Percentiles rank a stretch among this genome's conserved stretches.
These are phyloP conservation scores for Malbranchea zuffiana DNA, from an alignment of 2,329 filamentous ascomycete genomes.

Conservation along the genomic window DNA sequence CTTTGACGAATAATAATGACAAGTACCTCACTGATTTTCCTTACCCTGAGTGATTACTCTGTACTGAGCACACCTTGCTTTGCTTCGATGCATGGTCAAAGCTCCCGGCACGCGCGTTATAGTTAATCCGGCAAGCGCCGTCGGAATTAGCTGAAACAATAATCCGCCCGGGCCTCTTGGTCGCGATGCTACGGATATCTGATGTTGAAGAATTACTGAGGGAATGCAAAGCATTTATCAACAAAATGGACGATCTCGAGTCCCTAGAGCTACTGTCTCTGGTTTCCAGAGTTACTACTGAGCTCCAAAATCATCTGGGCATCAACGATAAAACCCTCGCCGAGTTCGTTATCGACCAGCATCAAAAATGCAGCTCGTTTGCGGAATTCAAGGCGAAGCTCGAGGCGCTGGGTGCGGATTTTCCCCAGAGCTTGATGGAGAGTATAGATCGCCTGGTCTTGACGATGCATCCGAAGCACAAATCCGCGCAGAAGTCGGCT, in stretches of 20 bases:
- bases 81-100: too few species aligned
- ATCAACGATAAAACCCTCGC: conserved; percentile 89
- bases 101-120: too few species aligned
- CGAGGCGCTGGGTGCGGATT: conserved; percentile 65
- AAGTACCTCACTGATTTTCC: too few species aligned
- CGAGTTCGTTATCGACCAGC: conserved; percentile 90
- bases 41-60: too few species aligned
- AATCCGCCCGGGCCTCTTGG: too few species aligned
- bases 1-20: too few species aligned
- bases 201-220: too few species aligned
- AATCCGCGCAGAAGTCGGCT: conserved; percentile 39
- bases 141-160: too few species aligned
- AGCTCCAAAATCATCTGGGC: conserved; percentile 87
- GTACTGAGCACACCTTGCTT: too few species aligned
- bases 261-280: conserved; percentile 87
- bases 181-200: too few species aligned
- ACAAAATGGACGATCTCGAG: conserved; percentile 73
- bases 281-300: conserved; percentile 86
- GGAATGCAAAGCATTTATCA: too few species aligned
- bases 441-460: conserved; percentile 81
- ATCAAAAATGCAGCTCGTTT: conserved; percentile 60
- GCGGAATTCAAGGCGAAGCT: conserved; percentile 66
- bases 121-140: too few species aligned
- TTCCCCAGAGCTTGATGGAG: conserved; percentile 75
- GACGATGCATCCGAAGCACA: conserved; percentile 86